Base-by-base conservation (phyloP, 1,284 basidiomycete genomes). In the Fomitopsis betulina region DNA sequence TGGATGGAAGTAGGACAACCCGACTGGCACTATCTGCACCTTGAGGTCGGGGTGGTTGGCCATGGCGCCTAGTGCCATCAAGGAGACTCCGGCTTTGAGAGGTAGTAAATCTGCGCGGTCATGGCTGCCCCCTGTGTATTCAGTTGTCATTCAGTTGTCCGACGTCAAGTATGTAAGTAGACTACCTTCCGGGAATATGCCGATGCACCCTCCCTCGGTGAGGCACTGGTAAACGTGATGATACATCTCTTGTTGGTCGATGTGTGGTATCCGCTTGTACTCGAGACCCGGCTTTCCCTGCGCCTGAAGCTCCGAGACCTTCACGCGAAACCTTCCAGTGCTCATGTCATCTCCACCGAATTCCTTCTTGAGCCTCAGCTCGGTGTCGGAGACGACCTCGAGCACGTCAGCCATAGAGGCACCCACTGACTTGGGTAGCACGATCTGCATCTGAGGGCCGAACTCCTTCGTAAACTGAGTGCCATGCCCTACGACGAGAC, bases 21-120 rank as follows among this genome's bases (percentile, higher is more conserved):
- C 96, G 62, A 96, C 94, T 27, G 96, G 96, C 8, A 98, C 93
- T 62, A 98, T 93, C 72, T 93, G 92, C 66, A 98, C 94, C 64
- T 87, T 86, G 53, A 94, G 79, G 53, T 78, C 83, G n/a, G 94
- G 87, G 71, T 98, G 85, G 61, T 90, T 89, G 3, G 93, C 91
- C 93, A 98, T 96, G 1, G 96, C 95, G 38, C 96, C 96, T 6
- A 98, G 82, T 17, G 96, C 94, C 95, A 98, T 98, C 65, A 98
- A 84, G 1, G 94, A 91, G 53, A 98, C 94, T 5, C 96, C 96
- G 25, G 96, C 96, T 75, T 98, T 98, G 43, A 98, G 81, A 1
- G 96, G 96, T 37, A 98, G 81, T 57, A 98, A 82, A 72, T 98
- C 95, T 15, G 93, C 96, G 40, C 96, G 88, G 74, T 98, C 96